Percentiles rank a stretch among this genome's conserved stretches.
These are phyloP conservation scores for Plenodomus lindquistii DNA, from an alignment of 2,329 filamentous ascomycete genomes.

Conservation along the genomic window DNA sequence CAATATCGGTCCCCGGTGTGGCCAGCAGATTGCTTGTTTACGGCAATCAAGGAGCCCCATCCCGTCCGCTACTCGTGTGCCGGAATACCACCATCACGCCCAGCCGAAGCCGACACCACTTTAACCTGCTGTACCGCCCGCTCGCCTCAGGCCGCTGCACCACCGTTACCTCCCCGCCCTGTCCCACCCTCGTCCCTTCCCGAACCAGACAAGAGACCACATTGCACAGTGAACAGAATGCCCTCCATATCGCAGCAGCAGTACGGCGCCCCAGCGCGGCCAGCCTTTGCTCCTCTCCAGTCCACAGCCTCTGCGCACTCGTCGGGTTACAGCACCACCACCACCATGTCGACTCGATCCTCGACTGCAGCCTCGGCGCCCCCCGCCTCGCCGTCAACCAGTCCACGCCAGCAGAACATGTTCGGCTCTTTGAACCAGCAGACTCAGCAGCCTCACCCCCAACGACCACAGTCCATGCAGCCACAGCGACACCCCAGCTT, in stretches of 20 bases:
- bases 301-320: slow-evolving; percentile 28
- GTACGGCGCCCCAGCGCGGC: slow-evolving; percentile 25
- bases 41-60: slow-evolving; percentile 19
- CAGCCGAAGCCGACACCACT: slow-evolving; percentile 12
- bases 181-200: slow-evolving; percentile 1
- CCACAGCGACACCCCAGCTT: slow-evolving; percentile 33
- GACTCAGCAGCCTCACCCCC: slow-evolving; percentile 30
- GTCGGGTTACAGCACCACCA: slow-evolving; percentile 48
- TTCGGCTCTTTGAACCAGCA: slow-evolving; percentile 33
- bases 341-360: slow-evolving; percentile 43
- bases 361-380: slow-evolving; percentile 36
- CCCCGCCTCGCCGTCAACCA: slow-evolving; percentile 39
- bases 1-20: slow-evolving; percentile 17
- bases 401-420: slow-evolving; percentile 39
- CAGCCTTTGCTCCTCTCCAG: slow-evolving; percentile 44
- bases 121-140: slow-evolving; percentile 20
- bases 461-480: slow-evolving; percentile 35
- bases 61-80: slow-evolving; percentile 26
- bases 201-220: not conserved
- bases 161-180: slow-evolving; percentile 1
- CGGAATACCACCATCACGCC: not conserved
- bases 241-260: slow-evolving; percentile 24
- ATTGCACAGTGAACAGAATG: slow-evolving; percentile 14
- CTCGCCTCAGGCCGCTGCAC: slow-evolving; percentile 6
- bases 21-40: slow-evolving; percentile 12